Percentiles rank a stretch among this genome's conserved stretches.
phyloP scores from a whole-genome alignment of 208 protist species.

The Acanthamoeba sp. region DNA sequence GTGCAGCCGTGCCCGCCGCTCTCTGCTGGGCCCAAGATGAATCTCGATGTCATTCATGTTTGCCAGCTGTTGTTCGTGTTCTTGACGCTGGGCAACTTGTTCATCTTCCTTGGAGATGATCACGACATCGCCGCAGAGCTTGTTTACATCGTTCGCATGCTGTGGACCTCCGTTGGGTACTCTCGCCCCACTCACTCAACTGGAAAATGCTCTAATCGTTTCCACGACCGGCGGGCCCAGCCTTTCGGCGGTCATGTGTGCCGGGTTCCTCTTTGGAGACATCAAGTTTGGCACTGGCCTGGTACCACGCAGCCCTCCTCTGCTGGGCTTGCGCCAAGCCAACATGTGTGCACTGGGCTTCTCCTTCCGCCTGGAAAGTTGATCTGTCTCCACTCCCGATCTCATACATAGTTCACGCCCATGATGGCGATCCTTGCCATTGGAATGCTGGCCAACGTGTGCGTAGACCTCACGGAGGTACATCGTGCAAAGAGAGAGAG shows the following conservation, averaged over 20 bases:
- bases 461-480: conserved; percentile 28
- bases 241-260: conserved; percentile 18
- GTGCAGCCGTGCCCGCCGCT: background rate
- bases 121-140: background rate
- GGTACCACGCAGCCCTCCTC: background rate
- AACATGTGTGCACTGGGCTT: no score
- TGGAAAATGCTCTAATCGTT: background rate
- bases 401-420: background rate
- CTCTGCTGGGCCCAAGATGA: background rate
- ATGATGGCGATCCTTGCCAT: conserved; percentile 1
- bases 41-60: background rate
- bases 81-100: conserved; percentile 27
- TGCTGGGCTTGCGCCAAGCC: background rate
- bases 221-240: background rate
- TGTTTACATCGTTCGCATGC: conserved; percentile 23
- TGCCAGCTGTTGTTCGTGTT: background rate
- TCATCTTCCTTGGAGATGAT: conserved; percentile 24
- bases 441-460: conserved; percentile 29
- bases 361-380: background rate
- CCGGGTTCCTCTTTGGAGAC: conserved; percentile 29
- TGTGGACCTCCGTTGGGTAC: conserved; percentile 16
- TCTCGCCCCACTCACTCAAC: background rate
- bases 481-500: no score
- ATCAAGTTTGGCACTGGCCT: background rate
- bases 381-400: background rate